phyloP scores from a whole-genome alignment of 1,139 yeast genomes.

The Hanseniaspora gamundiae region DNA sequence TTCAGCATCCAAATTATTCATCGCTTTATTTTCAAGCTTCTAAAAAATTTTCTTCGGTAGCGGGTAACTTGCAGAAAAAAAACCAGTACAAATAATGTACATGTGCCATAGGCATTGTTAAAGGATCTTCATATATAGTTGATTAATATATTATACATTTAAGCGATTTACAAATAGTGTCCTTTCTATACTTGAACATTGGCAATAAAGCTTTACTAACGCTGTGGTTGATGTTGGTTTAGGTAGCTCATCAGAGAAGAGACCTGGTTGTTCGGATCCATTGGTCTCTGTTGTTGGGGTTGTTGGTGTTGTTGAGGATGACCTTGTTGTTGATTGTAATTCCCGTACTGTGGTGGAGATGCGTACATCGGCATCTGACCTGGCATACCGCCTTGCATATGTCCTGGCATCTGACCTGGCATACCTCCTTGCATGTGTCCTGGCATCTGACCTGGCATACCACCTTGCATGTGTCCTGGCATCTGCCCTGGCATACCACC shows the following conservation, averaged over 20 bases:
- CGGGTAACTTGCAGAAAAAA: too few species aligned
- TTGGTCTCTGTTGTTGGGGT: slow-evolving; percentile 16
- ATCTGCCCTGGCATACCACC: slow-evolving; percentile 15
- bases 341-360: slow-evolving; percentile 9
- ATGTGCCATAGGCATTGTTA: too few species aligned
- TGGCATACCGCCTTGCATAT: background rate
- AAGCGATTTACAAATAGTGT: too few species aligned
- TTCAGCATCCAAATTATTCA: too few species aligned
- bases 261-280: slow-evolving; percentile 29
- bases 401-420: slow-evolving; percentile 2
- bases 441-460: slow-evolving; percentile 18
- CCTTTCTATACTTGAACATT: too few species aligned
- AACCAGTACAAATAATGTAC: too few species aligned
- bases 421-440: slow-evolving; percentile 18
- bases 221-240: slow-evolving; percentile 25
- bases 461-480: slow-evolving; percentile 15
- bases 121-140: too few species aligned
- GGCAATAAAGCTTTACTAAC: background rate
- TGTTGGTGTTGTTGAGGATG: slow-evolving; percentile 16
- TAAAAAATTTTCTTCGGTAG: too few species aligned
- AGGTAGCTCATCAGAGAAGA: slow-evolving; percentile 30
- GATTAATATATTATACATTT: too few species aligned
- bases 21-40: too few species aligned
- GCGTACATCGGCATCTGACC: slow-evolving; percentile 5
- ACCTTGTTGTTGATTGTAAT: slow-evolving; percentile 16